Evolutionary conservation across 148 eudicot genomes (phyloP).

Genomic region (Rhododendron ovatum): DNA sequence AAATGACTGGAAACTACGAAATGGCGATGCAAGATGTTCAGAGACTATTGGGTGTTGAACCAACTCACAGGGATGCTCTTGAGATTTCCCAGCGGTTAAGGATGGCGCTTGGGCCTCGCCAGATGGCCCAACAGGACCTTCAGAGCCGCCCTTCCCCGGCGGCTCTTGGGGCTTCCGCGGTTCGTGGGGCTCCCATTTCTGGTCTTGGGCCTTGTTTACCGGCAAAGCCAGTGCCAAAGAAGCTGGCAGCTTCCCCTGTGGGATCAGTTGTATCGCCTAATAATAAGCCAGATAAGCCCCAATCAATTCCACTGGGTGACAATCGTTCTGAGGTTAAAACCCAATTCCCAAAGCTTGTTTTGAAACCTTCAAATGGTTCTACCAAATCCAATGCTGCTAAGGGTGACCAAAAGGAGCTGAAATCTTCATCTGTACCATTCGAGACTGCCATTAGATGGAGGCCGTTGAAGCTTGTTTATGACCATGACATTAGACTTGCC

Average conservation of each 20-base stretch:
- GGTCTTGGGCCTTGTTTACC: conserved; percentile 96
- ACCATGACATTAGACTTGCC: conserved; percentile 85
- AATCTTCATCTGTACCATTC: conserved; percentile 10
- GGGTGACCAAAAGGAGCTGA: conserved; percentile 30
- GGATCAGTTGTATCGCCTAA: conserved; percentile 26
- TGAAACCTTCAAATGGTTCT: conserved; percentile 65
- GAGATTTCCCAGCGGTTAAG: conserved; percentile 62
- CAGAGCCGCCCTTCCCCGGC: conserved; percentile 92
- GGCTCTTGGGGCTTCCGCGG: conserved; percentile 92
- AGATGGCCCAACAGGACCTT: conserved; percentile 73
- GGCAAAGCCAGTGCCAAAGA: conserved; percentile 72
- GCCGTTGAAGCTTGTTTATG: conserved; percentile 88
- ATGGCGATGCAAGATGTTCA: conserved; percentile 77
- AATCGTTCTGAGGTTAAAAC: conserved; percentile 55
- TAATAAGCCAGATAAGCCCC: conserved; percentile 49
- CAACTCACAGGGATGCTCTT: conserved; percentile 69
- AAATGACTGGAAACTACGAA: conserved; percentile 77
- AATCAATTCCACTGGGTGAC: conserved; percentile 34
- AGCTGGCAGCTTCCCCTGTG: conserved; percentile 24
- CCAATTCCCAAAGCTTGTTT: conserved; percentile 53
- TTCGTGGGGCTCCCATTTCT: conserved; percentile 74
- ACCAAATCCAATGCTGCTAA: conserved; percentile 39
- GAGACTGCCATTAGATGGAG: conserved; percentile 44
- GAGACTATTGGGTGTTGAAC: conserved; percentile 49
- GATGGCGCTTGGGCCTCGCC: conserved; percentile 51